Conservation (phyloP, 2,329 filamentous ascomycete species). For the Bipolaris gigantea region DNA sequence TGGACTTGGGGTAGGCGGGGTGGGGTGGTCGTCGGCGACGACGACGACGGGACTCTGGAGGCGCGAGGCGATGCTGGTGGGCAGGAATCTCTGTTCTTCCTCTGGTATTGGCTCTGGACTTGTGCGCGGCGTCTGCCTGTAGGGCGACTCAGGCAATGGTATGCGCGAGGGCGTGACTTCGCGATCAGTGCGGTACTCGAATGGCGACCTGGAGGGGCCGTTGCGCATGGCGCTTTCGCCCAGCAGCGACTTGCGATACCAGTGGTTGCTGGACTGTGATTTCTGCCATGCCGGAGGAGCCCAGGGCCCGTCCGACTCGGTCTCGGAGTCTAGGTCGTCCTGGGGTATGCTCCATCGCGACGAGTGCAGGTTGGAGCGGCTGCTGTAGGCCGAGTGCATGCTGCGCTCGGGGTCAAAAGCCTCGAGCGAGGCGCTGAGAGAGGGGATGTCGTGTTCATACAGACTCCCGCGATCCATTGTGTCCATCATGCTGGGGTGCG, state of each 20-base stretch:
- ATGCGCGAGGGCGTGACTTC: slow-evolving; percentile 60
- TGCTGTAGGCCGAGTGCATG: slow-evolving; percentile 44
- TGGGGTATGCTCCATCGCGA: slow-evolving; percentile 42
- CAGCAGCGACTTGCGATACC: slow-evolving; percentile 54
- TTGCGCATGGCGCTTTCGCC: slow-evolving; percentile 41
- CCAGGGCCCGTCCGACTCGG: slow-evolving; percentile 58
- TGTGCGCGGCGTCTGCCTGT: slow-evolving; percentile 58
- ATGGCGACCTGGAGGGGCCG: slow-evolving; percentile 59
- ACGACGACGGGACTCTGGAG: slow-evolving; percentile 33
- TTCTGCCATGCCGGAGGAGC: slow-evolving; percentile 67
- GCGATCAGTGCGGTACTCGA: slow-evolving; percentile 58
- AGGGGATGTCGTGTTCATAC: slow-evolving; percentile 45
- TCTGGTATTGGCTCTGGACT: slow-evolving; percentile 52
- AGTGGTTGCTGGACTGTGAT: slow-evolving; percentile 56
- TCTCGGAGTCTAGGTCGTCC: slow-evolving; percentile 47
- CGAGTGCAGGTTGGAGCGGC: slow-evolving; percentile 67
- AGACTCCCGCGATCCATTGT: slow-evolving; percentile 39
- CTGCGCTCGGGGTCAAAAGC: slow-evolving; percentile 46
- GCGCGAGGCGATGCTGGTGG: slow-evolving; percentile 40
- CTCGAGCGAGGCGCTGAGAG: slow-evolving; percentile 44
- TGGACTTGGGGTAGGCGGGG: slow-evolving; percentile 18
- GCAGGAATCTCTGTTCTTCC: slow-evolving; percentile 31
- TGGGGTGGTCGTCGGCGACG: slow-evolving; percentile 26
- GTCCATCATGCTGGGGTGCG: slow-evolving; percentile 28
- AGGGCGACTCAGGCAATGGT: slow-evolving; percentile 62